Evolutionary conservation across 2,329 filamentous ascomycete genomes (phyloP).

Genomic region (Calycina herbarum): DNA sequence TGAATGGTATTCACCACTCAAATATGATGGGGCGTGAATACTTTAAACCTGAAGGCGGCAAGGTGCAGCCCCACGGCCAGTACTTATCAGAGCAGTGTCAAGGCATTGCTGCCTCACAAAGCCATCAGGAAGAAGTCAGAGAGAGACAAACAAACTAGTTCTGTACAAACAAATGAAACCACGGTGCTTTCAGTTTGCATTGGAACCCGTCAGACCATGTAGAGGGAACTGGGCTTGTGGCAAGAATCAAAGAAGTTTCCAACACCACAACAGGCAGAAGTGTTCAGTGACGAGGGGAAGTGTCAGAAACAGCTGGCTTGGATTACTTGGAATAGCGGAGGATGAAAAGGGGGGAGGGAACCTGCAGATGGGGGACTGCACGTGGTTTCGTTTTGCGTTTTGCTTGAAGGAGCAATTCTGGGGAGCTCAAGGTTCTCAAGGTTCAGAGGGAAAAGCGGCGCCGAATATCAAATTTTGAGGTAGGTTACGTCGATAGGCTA

Average conservation of each 20-base stretch:
- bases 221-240: not conserved
- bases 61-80: not conserved
- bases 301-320: not conserved
- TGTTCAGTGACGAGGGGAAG: not conserved
- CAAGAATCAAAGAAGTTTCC: not conserved
- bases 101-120: constrained; percentile 4
- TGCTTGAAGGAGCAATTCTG: not conserved
- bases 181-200: not conserved
- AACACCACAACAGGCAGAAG: not conserved
- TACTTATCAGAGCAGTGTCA: not conserved
- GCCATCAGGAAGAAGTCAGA: not conserved
- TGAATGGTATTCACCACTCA: not conserved
- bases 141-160: not conserved
- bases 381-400: not conserved
- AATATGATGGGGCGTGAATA: not conserved
- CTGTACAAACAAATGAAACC: not conserved
- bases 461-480: not conserved
- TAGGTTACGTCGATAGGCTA: not conserved
- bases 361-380: not conserved
- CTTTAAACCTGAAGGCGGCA: not conserved
- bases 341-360: not conserved
- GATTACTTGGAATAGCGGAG: not conserved
- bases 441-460: not conserved
- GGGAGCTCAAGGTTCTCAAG: not conserved
- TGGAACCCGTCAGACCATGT: not conserved